Conservation (phyloP, 148 eudicot genomes). For the Cornus controversa region DNA sequence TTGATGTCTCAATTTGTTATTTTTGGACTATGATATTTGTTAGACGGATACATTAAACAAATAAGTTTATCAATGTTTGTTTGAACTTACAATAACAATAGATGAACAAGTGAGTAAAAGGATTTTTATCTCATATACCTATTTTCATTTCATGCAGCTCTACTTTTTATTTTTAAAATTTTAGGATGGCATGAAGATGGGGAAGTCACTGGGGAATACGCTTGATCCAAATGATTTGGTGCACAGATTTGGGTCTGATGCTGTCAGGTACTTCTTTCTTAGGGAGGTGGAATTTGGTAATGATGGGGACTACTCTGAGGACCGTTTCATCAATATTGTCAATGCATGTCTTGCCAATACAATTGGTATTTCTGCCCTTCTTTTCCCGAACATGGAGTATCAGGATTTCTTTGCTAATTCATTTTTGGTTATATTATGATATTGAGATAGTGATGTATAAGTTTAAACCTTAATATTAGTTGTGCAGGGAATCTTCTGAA, state of each 20-base stretch:
- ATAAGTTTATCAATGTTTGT: neutral
- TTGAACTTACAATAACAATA: neutral
- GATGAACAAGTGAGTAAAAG: neutral
- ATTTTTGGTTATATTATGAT: neutral
- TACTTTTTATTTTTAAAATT: slow-evolving; percentile 55
- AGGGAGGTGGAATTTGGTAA: slow-evolving; percentile 96
- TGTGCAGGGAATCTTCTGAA: slow-evolving; percentile 90
- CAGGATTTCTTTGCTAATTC: neutral
- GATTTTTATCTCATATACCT: slow-evolving; percentile 39
- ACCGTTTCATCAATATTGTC: slow-evolving; percentile 81
- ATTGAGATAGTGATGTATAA: neutral
- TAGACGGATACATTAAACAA: neutral
- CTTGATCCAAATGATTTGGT: slow-evolving; percentile 94
- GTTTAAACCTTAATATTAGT: slow-evolving; percentile 3
- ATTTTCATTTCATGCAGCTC: slow-evolving; percentile 70
- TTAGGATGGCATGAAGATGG: slow-evolving; percentile 99
- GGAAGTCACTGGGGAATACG: slow-evolving; percentile 94
- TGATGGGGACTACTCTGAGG: slow-evolving; percentile 99
- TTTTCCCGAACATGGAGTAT: neutral
- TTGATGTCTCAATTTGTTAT: neutral
- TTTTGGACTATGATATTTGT: neutral
- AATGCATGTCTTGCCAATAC: slow-evolving; percentile 99
- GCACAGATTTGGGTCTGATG: slow-evolving; percentile 87
- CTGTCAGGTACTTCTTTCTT: slow-evolving; percentile 94
- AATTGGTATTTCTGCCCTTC: slow-evolving; percentile 51